Evolutionary conservation across 441 rosid genomes (phyloP).

Genomic region (Jatropha podagrica): DNA sequence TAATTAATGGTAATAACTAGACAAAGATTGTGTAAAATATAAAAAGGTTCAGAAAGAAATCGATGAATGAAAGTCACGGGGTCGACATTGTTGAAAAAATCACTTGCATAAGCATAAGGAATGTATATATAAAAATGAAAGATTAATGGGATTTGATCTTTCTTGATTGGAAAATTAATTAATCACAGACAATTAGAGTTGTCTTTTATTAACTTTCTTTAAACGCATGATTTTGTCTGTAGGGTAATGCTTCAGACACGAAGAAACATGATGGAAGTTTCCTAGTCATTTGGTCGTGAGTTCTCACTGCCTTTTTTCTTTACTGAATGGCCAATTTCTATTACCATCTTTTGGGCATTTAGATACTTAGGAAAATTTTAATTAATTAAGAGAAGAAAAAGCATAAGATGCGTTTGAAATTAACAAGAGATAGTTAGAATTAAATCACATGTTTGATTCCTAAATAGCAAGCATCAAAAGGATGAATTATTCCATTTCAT

Average conservation of each 20-base stretch:
- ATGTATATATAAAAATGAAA: not conserved
- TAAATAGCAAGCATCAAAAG: not conserved
- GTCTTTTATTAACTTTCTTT: not conserved
- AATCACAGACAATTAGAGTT: not conserved
- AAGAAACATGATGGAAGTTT: constrained; percentile 15
- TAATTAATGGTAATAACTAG: not conserved
- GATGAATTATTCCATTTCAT: constrained; percentile 1
- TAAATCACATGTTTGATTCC: not conserved
- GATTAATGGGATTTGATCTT: not conserved
- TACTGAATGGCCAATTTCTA: not conserved
- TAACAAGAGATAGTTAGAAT: not conserved
- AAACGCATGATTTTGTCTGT: not conserved
- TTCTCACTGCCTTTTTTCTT: not conserved
- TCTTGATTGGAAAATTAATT: not conserved
- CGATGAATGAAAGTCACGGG: not conserved
- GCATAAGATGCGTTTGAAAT: not conserved
- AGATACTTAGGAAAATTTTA: no score
- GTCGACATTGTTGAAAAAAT: constrained; percentile 22
- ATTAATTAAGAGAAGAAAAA: not conserved
- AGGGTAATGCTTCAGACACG: not conserved
- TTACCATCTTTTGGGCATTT: no score
- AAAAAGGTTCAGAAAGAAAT: constrained; percentile 4
- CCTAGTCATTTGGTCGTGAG: not conserved
- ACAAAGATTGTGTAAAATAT: not conserved
- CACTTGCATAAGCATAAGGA: not conserved